These are phyloP conservation scores for Drechmeria coniospora DNA, from an alignment of 2,329 filamentous ascomycete genomes.

Conservation along the genomic window DNA sequence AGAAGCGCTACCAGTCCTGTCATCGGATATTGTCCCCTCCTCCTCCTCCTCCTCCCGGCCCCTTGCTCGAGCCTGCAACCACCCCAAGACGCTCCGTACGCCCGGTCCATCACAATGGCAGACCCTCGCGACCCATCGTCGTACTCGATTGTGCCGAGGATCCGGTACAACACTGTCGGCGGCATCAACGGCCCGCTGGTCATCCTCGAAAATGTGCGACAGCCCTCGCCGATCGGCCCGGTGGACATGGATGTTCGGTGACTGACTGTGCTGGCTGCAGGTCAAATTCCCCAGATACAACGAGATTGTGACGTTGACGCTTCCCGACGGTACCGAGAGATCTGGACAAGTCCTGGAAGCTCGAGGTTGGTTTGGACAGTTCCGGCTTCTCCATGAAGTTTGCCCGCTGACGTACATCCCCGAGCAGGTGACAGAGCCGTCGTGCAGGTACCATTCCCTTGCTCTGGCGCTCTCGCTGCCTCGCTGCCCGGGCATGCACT, in stretches of 20 bases:
- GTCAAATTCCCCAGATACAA: slow-evolving; percentile 97
- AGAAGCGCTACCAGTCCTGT: too few relatives aligned
- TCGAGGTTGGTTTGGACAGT: slow-evolving; percentile 48
- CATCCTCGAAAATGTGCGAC: slow-evolving; percentile 77
- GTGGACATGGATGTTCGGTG: background rate
- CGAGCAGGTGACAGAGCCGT: slow-evolving; percentile 71
- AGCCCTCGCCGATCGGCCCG: too few relatives aligned
- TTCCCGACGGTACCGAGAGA: slow-evolving; percentile 86
- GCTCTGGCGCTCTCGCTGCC: too few relatives aligned
- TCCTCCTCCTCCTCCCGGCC: slow-evolving; percentile 9
- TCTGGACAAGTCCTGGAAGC: slow-evolving; percentile 95
- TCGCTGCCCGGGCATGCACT: too few relatives aligned
- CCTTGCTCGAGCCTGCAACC: too few relatives aligned
- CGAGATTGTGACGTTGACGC: slow-evolving; percentile 90
- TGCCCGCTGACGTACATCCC: slow-evolving; percentile 2
- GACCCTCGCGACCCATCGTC: slow-evolving; percentile 44
- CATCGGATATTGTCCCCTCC: too few relatives aligned
- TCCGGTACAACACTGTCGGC: slow-evolving; percentile 96
- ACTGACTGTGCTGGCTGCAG: slow-evolving; percentile 29
- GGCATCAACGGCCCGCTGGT: slow-evolving; percentile 97
- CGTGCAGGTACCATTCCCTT: slow-evolving; percentile 56
- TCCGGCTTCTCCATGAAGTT: background rate
- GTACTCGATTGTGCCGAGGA: slow-evolving; percentile 42
- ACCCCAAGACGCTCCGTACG: too few relatives aligned
- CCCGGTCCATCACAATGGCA: slow-evolving; percentile 25